Evolutionary conservation across 2,329 filamentous ascomycete species (phyloP), one percentile per base, ranked within the genome.

Genomic region (Sarocladiaceae sp.): DNA sequence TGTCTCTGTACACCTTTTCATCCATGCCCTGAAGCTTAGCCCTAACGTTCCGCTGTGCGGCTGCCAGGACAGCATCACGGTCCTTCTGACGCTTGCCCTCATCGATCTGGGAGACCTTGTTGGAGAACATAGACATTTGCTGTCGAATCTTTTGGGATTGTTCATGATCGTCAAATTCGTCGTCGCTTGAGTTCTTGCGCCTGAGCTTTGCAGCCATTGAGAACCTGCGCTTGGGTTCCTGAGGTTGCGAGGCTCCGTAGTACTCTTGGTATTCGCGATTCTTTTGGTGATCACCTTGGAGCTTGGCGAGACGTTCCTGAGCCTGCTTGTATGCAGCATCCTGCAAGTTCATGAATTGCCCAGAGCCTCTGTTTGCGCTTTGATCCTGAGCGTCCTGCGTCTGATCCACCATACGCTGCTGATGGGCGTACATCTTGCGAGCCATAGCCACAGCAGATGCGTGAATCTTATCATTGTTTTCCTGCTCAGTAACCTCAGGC

Each of bases 391-490:
- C 66, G 50, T 72, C 72, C 56, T 71, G 74, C 26, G 73, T 69
- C 55, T 76, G 72, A 6, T 83, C 79, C 1, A 79, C 73, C 55
- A 77, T 78, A 55, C 78, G 80, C 56, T 89, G 82, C 59, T 90
- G 85, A 29, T 82, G 74, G 11, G 75, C 80, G 64, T 91, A 96
- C 84, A 96, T 93, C 59, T 87, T 83, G 68, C 86, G 88, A 6
- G 92, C 91, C 90, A 97, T 96, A 11, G 88, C 89, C 3, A 96
- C 75, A 2, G 92, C 90, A 18, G 90, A 93, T 26, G 90, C 89
- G 57, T 86, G 87, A 2, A 96, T 73, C 4, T 84, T 83, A 58
- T 90, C 87, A 40, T 85, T 80, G 53, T 80, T 82, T 55, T 80
- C 84, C 65, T 84, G 80, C 61, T 96, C 90, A 36, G 94, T 86